Conservation (phyloP, 371 early-diverging fungal genomes). For the Mucor velutinosus region DNA sequence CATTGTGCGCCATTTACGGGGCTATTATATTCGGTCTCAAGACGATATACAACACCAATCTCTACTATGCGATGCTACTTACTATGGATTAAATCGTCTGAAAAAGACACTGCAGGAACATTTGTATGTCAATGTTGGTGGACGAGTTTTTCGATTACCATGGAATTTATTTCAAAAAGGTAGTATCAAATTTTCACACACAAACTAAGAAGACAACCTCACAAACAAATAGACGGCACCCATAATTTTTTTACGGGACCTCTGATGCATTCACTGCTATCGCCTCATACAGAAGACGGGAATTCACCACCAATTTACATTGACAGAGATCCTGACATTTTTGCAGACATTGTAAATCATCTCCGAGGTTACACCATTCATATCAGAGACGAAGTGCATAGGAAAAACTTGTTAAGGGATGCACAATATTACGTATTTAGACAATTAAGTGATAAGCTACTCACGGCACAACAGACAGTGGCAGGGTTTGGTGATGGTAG, state of each 20-base stretch:
- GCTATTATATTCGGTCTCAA: conserved; percentile 56
- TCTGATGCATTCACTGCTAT: conserved; percentile 29
- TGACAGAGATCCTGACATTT: conserved; percentile 63
- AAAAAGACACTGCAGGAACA: conserved; percentile 47
- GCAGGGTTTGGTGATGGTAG: conserved; percentile 46
- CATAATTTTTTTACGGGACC: conserved; percentile 53
- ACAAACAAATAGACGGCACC: conserved; percentile 27
- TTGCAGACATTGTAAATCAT: conserved; percentile 62
- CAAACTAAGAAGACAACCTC: neutral
- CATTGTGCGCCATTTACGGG: conserved; percentile 62
- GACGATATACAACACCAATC: conserved; percentile 55
- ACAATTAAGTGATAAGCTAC: conserved; percentile 53
- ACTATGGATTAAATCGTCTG: conserved; percentile 54
- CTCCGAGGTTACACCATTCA: conserved; percentile 63
- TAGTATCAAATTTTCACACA: conserved; percentile 4
- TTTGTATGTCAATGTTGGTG: conserved; percentile 51
- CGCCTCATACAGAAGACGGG: conserved; percentile 23
- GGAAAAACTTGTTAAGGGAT: conserved; percentile 63
- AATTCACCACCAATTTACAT: conserved; percentile 52
- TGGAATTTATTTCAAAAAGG: conserved; percentile 46
- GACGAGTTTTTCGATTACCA: conserved; percentile 41
- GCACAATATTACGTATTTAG: conserved; percentile 63
- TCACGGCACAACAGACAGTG: conserved; percentile 40
- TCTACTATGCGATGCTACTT: conserved; percentile 53
- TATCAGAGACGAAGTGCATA: conserved; percentile 63